Base-by-base conservation (phyloP, 148 eudicot genomes). In the Rhododendron kiyosumense region DNA sequence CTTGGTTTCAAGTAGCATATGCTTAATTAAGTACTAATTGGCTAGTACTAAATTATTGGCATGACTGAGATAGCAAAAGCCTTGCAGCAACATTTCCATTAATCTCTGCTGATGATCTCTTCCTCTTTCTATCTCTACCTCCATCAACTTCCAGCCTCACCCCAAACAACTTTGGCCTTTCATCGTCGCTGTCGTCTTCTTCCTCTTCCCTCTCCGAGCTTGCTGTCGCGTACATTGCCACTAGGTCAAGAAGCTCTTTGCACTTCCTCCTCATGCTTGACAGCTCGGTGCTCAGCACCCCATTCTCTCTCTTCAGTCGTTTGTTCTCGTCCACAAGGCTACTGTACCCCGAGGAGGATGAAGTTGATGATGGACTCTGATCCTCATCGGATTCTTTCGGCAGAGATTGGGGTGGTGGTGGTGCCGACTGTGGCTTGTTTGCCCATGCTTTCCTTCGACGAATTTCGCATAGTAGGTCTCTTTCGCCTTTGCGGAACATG, bases 381-480 rank as follows among this genome's bases (percentile, higher is more conserved):
- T 92, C 97, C 43, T 94, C 94, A 32, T 94, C 91, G n/a, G 81
- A 43, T 18, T 88, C 87, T 78, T 86, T 88, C 2, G 89, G 85
- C 10, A 9, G 54, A 12, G 83, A 61, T 18, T 7, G 76, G 0
- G 84, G 41, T 9, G 67, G 24, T 9, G 67, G 24, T 1, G 80
- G 69, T 4, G 7, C 54, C 26, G 86, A 92, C 24, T 87, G 85
- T 17, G 88, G 79, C 87, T 89, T 93, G 89, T 86, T 90, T 32
- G 92, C 82, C 93, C 92, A 92, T 28, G 96, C 92, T 84, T 95
- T 96, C 20, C 97, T 90, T 18, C 99, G 92, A 7, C 93, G 95
- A 48, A 96, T 96, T 54, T 92, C 88, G 79, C 88, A 85, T 4
- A 96, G 95, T 20, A 89, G 87, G 63, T 94, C 93, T 61, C 75